Percentiles rank a stretch among this genome's conserved stretches.
Evolutionary conservation across 768 basidiomycete genomes (phyloP).

Genomic region (Tylopilus sp.): DNA sequence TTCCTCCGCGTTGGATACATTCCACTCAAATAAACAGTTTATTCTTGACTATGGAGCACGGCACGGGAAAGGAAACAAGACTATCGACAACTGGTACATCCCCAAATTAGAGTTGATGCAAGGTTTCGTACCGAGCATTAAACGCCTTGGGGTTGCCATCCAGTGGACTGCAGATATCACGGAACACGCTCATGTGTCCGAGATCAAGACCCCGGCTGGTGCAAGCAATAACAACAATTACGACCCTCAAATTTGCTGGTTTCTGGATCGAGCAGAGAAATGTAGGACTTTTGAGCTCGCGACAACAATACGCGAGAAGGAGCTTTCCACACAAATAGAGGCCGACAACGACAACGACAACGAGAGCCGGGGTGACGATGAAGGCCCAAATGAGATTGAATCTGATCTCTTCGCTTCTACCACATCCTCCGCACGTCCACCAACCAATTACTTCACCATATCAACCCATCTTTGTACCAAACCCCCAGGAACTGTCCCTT

Average conservation of each 20-base stretch:
- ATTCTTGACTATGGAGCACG: background rate
- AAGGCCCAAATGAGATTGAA: no score
- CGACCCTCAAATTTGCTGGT: background rate
- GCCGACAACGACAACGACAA: no score
- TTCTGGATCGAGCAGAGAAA: background rate
- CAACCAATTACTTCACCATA: background rate
- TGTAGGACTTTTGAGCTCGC: background rate
- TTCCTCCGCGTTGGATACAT: background rate
- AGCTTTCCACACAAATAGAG: no score
- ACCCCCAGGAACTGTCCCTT: background rate
- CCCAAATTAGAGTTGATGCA: background rate
- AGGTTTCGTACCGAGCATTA: background rate
- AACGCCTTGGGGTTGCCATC: background rate
- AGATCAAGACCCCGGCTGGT: background rate
- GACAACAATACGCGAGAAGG: no score
- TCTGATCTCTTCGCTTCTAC: no score
- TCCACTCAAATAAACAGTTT: background rate
- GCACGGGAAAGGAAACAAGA: background rate
- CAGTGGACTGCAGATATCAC: background rate
- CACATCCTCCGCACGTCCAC: background rate
- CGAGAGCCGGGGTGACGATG: no score
- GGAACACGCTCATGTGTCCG: background rate
- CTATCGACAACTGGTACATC: background rate
- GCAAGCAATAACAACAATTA: background rate
- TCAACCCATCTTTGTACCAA: background rate